phyloP scores from a whole-genome alignment of 441 rosid species.

The Gossypium davidsonii region DNA sequence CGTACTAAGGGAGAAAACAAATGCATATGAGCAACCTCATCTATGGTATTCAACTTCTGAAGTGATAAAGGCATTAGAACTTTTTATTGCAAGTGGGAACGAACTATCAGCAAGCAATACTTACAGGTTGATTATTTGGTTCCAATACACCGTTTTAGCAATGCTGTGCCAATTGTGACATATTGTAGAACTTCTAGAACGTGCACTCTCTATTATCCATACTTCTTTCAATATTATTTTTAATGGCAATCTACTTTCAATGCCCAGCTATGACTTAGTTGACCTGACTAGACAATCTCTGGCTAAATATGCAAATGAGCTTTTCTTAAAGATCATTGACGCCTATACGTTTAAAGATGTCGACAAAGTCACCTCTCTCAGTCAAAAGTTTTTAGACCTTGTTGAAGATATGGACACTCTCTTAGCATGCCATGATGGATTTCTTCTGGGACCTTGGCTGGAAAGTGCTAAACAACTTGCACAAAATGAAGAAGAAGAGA shows the following conservation, averaged over 20 bases:
- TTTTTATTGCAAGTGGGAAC: constrained; percentile 46
- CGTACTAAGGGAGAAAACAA: constrained; percentile 22
- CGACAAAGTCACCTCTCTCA: constrained; percentile 19
- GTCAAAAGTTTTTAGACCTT: constrained; percentile 40
- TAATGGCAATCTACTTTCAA: not conserved
- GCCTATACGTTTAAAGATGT: constrained; percentile 35
- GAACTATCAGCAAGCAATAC: constrained; percentile 40
- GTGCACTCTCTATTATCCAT: not conserved
- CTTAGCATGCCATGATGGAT: constrained; percentile 50
- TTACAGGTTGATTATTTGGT: constrained; percentile 37
- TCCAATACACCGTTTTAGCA: not conserved
- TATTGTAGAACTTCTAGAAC: not conserved
- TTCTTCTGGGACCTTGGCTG: constrained; percentile 66
- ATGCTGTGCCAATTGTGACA: not conserved
- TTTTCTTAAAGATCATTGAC: constrained; percentile 43
- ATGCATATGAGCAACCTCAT: constrained; percentile 52
- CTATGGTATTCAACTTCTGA: constrained; percentile 58
- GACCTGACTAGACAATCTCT: constrained; percentile 66
- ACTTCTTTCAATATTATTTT: not conserved
- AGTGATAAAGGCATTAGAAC: constrained; percentile 45
- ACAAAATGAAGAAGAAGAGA: constrained; percentile 34
- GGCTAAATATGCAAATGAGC: constrained; percentile 57
- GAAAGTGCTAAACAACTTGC: constrained; percentile 64
- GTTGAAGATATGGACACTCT: constrained; percentile 55
- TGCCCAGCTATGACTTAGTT: constrained; percentile 51